These are phyloP conservation scores for Lagerstroemia speciosa DNA, from an alignment of 345 rosid genomes.

Conservation along the genomic window DNA sequence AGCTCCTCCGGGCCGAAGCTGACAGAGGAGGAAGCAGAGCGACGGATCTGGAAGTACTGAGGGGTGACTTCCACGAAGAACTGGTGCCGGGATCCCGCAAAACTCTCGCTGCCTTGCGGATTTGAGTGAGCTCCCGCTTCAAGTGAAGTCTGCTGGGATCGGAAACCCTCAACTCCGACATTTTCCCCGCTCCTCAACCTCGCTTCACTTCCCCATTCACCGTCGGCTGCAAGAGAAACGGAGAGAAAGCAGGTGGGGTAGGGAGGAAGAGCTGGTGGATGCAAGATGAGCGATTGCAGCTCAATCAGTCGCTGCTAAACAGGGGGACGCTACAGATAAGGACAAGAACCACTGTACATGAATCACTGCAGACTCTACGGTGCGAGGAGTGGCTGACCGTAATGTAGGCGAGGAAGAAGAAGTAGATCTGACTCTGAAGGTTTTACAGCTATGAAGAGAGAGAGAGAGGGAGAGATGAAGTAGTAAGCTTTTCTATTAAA, in stretches of 20 bases:
- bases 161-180: slow-evolving; percentile 7
- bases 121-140: slow-evolving; percentile 84
- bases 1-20: slow-evolving; percentile 15
- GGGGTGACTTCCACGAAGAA: slow-evolving; percentile 71
- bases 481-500: neutral
- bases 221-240: neutral
- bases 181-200: neutral
- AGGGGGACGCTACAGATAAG: neutral
- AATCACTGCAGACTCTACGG: too few species aligned
- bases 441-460: neutral
- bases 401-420: neutral
- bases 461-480: neutral
- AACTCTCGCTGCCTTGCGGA: slow-evolving; percentile 75
- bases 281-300: neutral
- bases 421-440: slow-evolving; percentile 1
- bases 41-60: slow-evolving; percentile 54
- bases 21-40: slow-evolving; percentile 21
- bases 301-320: neutral
- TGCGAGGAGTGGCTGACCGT: neutral
- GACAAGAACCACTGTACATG: neutral
- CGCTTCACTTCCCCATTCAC: neutral
- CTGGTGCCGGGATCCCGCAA: slow-evolving; percentile 90
- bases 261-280: neutral
- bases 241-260: neutral
- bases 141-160: slow-evolving; percentile 62